Percentiles rank a stretch among this genome's conserved stretches.
Conservation (phyloP, 345 rosid genomes). For the Sapria himalayana region DNA sequence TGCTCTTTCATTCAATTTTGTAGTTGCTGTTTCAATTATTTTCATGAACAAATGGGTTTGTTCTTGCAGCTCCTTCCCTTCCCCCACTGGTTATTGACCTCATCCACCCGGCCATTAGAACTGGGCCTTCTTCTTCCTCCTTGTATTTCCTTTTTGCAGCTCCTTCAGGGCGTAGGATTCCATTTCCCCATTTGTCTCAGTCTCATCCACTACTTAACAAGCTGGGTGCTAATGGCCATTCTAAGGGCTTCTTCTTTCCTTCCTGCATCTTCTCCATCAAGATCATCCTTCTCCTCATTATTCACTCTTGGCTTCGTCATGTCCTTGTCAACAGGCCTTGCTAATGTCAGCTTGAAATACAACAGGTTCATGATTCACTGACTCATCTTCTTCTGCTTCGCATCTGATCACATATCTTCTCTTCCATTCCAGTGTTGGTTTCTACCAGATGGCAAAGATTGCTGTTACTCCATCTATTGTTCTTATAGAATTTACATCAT, state of each 20-base stretch:
- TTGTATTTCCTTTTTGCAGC: constrained; percentile 17
- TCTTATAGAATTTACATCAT: constrained; percentile 54
- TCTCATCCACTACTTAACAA: constrained; percentile 50
- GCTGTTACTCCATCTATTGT: constrained; percentile 93
- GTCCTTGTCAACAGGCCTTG: constrained; percentile 93
- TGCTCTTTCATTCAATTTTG: constrained; percentile 82
- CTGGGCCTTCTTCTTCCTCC: neutral
- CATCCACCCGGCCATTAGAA: neutral
- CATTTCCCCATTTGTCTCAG: constrained; percentile 71
- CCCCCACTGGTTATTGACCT: no score
- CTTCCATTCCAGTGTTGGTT: constrained; percentile 84
- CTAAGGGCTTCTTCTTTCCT: constrained; percentile 48
- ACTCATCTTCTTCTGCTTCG: constrained; percentile 5
- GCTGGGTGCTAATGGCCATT: constrained; percentile 71
- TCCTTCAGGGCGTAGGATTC: constrained; percentile 74
- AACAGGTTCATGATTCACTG: constrained; percentile 33
- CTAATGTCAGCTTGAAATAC: constrained; percentile 73
- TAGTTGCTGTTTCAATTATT: constrained; percentile 72
- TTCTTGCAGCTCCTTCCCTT: neutral
- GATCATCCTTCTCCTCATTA: constrained; percentile 60
- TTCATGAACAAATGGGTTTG: constrained; percentile 60
- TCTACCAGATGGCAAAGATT: constrained; percentile 94
- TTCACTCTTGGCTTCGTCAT: constrained; percentile 65
- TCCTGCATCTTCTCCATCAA: constrained; percentile 72
- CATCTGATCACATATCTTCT: constrained; percentile 3